phyloP scores from a whole-genome alignment of 768 basidiomycete genomes.

The Tulasnella calospora region DNA sequence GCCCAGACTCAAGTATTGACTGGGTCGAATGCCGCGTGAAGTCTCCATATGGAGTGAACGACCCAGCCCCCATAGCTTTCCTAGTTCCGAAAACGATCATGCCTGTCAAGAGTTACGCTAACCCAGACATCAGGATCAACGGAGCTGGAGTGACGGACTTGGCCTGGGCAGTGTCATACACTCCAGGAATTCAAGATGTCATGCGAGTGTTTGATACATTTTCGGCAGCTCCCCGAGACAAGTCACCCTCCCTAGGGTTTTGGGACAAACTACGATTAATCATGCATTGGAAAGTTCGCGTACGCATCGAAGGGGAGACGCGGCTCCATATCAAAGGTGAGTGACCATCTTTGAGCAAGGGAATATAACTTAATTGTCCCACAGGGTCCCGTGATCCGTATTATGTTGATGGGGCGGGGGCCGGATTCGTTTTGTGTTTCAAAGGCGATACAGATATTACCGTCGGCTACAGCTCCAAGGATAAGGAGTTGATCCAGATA shows the following conservation, averaged over 20 bases:
- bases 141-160: constrained; percentile 64
- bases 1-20: constrained; percentile 57
- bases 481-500: constrained; percentile 78
- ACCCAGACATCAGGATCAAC: constrained; percentile 63
- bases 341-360: constrained; percentile 7
- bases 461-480: constrained; percentile 64
- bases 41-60: constrained; percentile 49
- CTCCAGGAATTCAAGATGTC: constrained; percentile 80
- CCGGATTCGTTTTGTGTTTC: constrained; percentile 86
- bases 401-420: constrained; percentile 58
- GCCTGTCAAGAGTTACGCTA: constrained; percentile 90
- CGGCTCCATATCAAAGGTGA: constrained; percentile 83
- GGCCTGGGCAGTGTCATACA: constrained; percentile 85
- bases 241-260: constrained; percentile 79
- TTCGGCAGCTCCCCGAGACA: constrained; percentile 69
- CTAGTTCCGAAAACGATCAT: constrained; percentile 84
- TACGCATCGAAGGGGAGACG: constrained; percentile 65
- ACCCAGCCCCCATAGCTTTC: constrained; percentile 52
- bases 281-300: constrained; percentile 73
- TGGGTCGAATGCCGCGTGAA: constrained; percentile 68
- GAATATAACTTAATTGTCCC: background rate
- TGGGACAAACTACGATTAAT: constrained; percentile 90
- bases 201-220: constrained; percentile 78
- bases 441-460: constrained; percentile 64
- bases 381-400: constrained; percentile 82